phyloP scores from a whole-genome alignment of 768 basidiomycete genomes.

The Pholiota microspora region DNA sequence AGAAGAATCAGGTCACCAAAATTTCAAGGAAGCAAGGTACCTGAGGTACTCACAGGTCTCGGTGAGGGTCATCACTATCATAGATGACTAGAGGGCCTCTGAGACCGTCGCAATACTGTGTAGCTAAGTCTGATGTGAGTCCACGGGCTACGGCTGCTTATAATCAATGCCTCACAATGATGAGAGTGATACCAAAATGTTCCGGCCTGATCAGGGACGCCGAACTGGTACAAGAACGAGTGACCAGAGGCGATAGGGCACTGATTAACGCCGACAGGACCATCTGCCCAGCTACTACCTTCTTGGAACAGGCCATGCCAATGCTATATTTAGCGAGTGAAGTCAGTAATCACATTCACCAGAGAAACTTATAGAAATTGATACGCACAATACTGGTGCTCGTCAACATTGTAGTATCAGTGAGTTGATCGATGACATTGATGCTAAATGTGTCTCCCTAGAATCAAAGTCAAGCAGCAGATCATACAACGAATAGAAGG shows the following conservation, averaged over 20 bases:
- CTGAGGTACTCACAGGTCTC: not conserved
- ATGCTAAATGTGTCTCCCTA: conserved; percentile 7
- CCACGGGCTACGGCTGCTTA: conserved; percentile 36
- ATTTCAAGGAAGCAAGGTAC: not conserved
- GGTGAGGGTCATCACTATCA: conserved; percentile 36
- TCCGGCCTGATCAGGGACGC: conserved; percentile 32
- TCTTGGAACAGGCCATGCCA: conserved; percentile 9
- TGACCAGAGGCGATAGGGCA: conserved; percentile 39
- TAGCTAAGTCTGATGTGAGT: conserved; percentile 4
- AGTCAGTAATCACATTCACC: not conserved
- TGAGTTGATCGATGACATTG: conserved; percentile 3
- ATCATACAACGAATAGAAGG: not conserved
- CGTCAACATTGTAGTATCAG: conserved; percentile 1
- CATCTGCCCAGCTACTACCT: conserved; percentile 1
- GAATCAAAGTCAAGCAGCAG: not conserved
- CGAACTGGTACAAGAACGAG: conserved; percentile 38
- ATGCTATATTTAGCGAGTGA: conserved; percentile 6
- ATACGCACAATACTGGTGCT: conserved; percentile 7
- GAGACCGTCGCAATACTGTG: conserved; percentile 56
- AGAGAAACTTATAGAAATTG: not conserved
- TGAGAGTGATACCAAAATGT: conserved; percentile 39
- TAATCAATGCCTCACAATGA: conserved; percentile 20
- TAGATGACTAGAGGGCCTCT: conserved; percentile 48
- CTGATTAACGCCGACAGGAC: conserved; percentile 27
- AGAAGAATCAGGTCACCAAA: too few species aligned